phyloP scores from a whole-genome alignment of 2,329 filamentous ascomycete genomes.

The Hymenoscyphus albidus region DNA sequence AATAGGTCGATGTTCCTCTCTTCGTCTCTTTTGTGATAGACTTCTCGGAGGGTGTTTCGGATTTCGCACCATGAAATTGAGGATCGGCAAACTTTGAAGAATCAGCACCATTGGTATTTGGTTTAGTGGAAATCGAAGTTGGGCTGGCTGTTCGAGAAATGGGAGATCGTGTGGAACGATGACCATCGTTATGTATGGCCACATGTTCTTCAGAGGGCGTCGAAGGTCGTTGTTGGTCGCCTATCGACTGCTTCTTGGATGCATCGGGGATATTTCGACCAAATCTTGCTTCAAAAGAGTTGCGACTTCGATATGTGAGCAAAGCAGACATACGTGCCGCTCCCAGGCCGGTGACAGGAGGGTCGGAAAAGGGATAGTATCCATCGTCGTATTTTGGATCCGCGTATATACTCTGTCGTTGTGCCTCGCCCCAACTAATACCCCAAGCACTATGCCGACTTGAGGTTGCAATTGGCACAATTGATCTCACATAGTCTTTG shows the following conservation, averaged over 20 bases:
- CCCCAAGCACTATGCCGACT: slow-evolving; percentile 84
- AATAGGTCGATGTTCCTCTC: slow-evolving; percentile 70
- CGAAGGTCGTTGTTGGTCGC: slow-evolving; percentile 56
- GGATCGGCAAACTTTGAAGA: slow-evolving; percentile 53
- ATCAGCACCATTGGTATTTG: slow-evolving; percentile 25
- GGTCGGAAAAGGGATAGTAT: slow-evolving; percentile 85
- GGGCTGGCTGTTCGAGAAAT: slow-evolving; percentile 44
- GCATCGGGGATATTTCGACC: slow-evolving; percentile 89
- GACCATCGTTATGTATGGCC: slow-evolving; percentile 79
- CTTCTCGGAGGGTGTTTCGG: slow-evolving; percentile 40
- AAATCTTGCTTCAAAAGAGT: slow-evolving; percentile 95
- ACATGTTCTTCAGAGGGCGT: slow-evolving; percentile 64
- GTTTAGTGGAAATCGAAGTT: slow-evolving; percentile 19
- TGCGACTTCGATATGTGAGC: slow-evolving; percentile 90
- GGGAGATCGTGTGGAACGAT: slow-evolving; percentile 55
- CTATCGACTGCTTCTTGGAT: slow-evolving; percentile 77
- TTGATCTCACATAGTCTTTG: slow-evolving; percentile 73
- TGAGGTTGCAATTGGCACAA: slow-evolving; percentile 82
- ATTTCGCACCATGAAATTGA: slow-evolving; percentile 66
- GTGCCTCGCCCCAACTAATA: slow-evolving; percentile 86
- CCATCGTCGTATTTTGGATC: slow-evolving; percentile 98
- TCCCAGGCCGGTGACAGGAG: slow-evolving; percentile 79
- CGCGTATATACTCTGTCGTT: slow-evolving; percentile 91
- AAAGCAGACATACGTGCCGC: slow-evolving; percentile 96
- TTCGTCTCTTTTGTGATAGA: slow-evolving; percentile 27